Percentiles rank a stretch among this genome's conserved stretches.
These are phyloP conservation scores for Linnemannia elongata DNA, from an alignment of 192 early-diverging fungal species.

Conservation along the genomic window DNA sequence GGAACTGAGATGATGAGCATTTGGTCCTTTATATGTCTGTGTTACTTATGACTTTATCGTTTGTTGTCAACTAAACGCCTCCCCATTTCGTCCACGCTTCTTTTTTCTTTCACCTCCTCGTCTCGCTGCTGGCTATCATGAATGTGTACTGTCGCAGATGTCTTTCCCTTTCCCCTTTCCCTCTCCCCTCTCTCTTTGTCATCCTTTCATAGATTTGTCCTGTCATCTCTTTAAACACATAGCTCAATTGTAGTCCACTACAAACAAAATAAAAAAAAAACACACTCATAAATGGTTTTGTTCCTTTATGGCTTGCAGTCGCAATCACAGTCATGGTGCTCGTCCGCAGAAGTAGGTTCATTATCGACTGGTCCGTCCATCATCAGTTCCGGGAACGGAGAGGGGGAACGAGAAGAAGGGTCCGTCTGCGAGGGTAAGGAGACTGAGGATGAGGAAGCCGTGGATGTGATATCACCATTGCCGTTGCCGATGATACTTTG, in stretches of 20 bases:
- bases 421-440: constrained; percentile 4
- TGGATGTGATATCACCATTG: not conserved
- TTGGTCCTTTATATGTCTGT: not conserved
- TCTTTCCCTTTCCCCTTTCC: constrained; percentile 12
- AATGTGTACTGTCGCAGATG: not conserved
- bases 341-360: not conserved
- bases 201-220: not conserved
- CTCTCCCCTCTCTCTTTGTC: not conserved
- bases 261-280: constrained; percentile 1
- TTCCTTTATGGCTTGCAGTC: not conserved
- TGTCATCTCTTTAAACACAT: not conserved
- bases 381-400: not conserved
- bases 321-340: constrained; percentile 7
- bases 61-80: not conserved
- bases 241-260: constrained; percentile 1
- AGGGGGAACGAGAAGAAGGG: not conserved
- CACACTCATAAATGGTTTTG: not conserved
- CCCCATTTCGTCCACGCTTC: not conserved
- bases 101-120: not conserved
- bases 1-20: not conserved
- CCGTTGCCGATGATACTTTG: not conserved
- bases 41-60: not conserved
- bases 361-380: not conserved
- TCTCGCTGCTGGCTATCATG: not conserved
- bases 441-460: not conserved